Evolutionary conservation across 75 land plant genomes (phyloP).

Genomic region (Chamaecyparis obtusa): DNA sequence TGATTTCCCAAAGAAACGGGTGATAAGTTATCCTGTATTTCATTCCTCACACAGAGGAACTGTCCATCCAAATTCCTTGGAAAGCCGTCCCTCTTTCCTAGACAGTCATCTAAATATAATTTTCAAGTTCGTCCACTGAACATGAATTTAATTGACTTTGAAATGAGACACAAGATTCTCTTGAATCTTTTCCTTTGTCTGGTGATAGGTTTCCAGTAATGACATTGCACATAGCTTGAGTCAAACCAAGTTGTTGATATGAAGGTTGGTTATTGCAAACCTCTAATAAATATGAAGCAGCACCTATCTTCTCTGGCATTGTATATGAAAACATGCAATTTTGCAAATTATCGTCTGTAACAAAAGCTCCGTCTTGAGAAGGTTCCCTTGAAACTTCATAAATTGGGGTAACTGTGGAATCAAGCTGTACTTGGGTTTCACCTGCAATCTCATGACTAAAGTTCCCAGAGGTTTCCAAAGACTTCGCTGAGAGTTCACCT

Average conservation of each 20-base stretch:
- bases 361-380: background rate
- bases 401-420: conserved; percentile 9
- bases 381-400: background rate
- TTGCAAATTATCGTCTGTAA: background rate
- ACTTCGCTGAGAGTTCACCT: background rate
- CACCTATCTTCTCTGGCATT: background rate
- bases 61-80: background rate
- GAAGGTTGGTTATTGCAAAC: background rate
- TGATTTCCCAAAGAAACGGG: background rate
- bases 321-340: conserved; percentile 4
- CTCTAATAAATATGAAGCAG: background rate
- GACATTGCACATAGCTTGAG: background rate
- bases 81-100: background rate
- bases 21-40: background rate
- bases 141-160: conserved; percentile 1
- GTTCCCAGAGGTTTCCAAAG: background rate
- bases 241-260: background rate
- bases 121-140: background rate
- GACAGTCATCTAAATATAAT: background rate
- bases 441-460: background rate
- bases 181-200: background rate
- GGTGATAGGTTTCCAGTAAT: background rate
- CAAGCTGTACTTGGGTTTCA: background rate
- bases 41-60: background rate
- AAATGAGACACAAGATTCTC: background rate